Evolutionary conservation across 768 basidiomycete species (phyloP), one percentile per base, ranked within the genome.

Genomic region (Tylopilus balloui): DNA sequence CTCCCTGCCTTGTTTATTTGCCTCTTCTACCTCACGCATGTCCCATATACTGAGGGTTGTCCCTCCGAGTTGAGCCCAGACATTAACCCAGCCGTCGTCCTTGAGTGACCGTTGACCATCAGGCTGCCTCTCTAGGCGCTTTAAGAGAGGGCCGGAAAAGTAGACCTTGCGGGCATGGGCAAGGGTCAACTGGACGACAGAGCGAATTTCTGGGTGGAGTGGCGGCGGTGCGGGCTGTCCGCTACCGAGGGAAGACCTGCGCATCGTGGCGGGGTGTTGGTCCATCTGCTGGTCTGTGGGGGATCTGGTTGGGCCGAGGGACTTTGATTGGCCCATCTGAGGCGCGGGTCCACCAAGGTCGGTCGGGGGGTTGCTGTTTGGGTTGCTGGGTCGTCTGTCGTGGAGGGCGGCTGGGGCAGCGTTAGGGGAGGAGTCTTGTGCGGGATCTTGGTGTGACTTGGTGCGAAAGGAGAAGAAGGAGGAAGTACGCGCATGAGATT

Each of bases 1-100:
- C 70, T 93, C 86, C 54, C 69, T 81, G 14, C 88, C 88, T 58
- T 82, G 74, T 58, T 79, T 81, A 56, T 81, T 90, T 2, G 92
- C 92, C 62, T 86, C 87, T 54, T 92, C 84, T 48, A 94, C 83
- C 58, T 86, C 80, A 59, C 79, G 81, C 86, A 93, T 92, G 64
- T 92, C 89, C 92, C 92, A 94, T 36, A 92, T 76, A 58, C 88
- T 91, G 57, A 94, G 76, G 19, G 88, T 92, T 6, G 89, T 92
- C 4, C 92, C 92, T 42, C 88, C 85, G 28, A 94, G 73, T 69
- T 94, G 92, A 1, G 85, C 92, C 88, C 89, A 94, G 14, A 93
- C 85, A 15, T 92, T 82, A 11, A 76, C 75, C 88, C 91, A 92
- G 1, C 82, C 81, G 3, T 88, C 87, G 59, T 89, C 86, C 60